Conservation (phyloP, 1,284 basidiomycete species). For the Fistulinella cinereoalba region DNA sequence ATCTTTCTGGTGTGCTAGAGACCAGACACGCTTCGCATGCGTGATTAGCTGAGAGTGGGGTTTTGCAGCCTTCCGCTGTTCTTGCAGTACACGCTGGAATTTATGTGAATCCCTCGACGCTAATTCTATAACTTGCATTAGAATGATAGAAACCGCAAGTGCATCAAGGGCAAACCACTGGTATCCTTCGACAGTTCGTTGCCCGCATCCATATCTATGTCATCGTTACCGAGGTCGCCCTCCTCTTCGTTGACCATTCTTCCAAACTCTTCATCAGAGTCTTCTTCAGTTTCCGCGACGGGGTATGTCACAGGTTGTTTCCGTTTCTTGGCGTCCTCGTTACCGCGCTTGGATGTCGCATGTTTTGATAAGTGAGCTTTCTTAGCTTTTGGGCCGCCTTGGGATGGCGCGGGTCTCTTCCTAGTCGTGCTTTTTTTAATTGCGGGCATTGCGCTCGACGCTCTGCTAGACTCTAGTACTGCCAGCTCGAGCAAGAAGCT, state of each 20-base stretch:
- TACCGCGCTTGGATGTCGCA: slow-evolving; percentile 21
- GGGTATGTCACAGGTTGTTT: slow-evolving; percentile 51
- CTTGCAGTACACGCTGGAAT: slow-evolving; percentile 58
- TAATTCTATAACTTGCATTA: slow-evolving; percentile 25
- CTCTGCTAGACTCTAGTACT: no score
- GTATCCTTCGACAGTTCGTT: slow-evolving; percentile 43
- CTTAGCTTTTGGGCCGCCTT: slow-evolving; percentile 50
- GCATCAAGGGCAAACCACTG: slow-evolving; percentile 44
- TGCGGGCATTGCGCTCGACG: slow-evolving; percentile 21
- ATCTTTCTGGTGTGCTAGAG: slow-evolving; percentile 73
- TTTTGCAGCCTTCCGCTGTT: slow-evolving; percentile 70
- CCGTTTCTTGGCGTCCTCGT: slow-evolving; percentile 43
- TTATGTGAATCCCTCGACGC: slow-evolving; percentile 65
- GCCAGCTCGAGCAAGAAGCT: no score
- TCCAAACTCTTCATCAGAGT: slow-evolving; percentile 33
- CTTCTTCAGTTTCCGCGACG: slow-evolving; percentile 33
- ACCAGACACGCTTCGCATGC: slow-evolving; percentile 80
- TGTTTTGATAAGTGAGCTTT: slow-evolving; percentile 42
- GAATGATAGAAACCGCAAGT: not conserved
- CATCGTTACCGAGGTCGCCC: slow-evolving; percentile 15
- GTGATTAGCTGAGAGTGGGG: slow-evolving; percentile 72
- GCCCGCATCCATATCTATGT: slow-evolving; percentile 12
- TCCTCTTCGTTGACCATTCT: slow-evolving; percentile 28
- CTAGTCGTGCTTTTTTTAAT: slow-evolving; percentile 38
- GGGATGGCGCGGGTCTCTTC: slow-evolving; percentile 49